Evolutionary conservation across 2,329 filamentous ascomycete genomes (phyloP).

Genomic region (Hawksworthiomyces lignivorus): DNA sequence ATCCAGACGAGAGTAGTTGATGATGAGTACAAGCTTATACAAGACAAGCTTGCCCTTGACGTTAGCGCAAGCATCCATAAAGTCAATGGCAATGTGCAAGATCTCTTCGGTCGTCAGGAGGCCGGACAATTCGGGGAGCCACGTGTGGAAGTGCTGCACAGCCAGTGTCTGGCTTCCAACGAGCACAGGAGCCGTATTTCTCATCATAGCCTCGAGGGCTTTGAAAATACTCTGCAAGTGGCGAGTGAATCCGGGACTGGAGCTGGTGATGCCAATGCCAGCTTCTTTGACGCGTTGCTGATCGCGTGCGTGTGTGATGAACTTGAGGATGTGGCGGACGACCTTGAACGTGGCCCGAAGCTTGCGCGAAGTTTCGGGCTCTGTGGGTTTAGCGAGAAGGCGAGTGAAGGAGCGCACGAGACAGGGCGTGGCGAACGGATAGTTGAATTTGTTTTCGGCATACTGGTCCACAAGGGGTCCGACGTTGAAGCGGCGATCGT

Average conservation of each 20-base stretch:
- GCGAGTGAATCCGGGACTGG: slow-evolving; percentile 65
- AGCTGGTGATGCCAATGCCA: slow-evolving; percentile 73
- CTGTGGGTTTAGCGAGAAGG: slow-evolving; percentile 72
- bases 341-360: slow-evolving; percentile 92
- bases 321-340: slow-evolving; percentile 84
- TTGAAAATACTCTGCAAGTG: slow-evolving; percentile 85
- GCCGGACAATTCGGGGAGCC: slow-evolving; percentile 83
- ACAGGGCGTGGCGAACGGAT: slow-evolving; percentile 84
- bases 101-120: slow-evolving; percentile 78
- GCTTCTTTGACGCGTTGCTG: slow-evolving; percentile 86
- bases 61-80: slow-evolving; percentile 80
- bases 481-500: slow-evolving; percentile 88
- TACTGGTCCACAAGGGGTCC: slow-evolving; percentile 88
- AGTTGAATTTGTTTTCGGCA: slow-evolving; percentile 81
- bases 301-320: slow-evolving; percentile 81
- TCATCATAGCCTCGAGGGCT: slow-evolving; percentile 82
- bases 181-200: slow-evolving; percentile 72
- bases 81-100: slow-evolving; percentile 82
- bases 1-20: slow-evolving; percentile 78
- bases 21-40: slow-evolving; percentile 86
- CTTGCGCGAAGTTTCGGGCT: slow-evolving; percentile 74
- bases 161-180: slow-evolving; percentile 92
- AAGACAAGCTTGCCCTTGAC: slow-evolving; percentile 87
- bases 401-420: slow-evolving; percentile 80
- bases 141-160: slow-evolving; percentile 93